Conservation (phyloP, 768 basidiomycete species). For the Lepiota brunneoincarnata region DNA sequence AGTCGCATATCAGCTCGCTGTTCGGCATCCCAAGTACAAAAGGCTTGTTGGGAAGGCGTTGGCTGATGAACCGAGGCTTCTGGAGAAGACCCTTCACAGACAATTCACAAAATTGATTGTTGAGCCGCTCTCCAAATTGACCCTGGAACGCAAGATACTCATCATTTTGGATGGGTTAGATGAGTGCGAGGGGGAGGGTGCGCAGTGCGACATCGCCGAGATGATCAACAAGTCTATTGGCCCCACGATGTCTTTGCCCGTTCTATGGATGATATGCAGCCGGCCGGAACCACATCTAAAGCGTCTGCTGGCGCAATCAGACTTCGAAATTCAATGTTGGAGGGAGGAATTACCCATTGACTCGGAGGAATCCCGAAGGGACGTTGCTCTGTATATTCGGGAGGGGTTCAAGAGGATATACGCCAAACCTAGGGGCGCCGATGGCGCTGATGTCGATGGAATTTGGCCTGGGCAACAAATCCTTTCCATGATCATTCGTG, state of each 20-base stretch:
- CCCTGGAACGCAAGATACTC: not conserved
- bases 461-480: constrained; percentile 11
- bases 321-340: not conserved
- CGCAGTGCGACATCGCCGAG: constrained; percentile 8
- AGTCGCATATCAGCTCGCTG: constrained; percentile 2
- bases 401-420: not conserved
- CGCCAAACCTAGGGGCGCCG: not conserved
- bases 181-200: constrained; percentile 10
- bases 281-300: constrained; percentile 10
- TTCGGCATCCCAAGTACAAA: not conserved
- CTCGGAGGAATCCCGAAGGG: not conserved
- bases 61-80: not conserved
- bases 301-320: no score
- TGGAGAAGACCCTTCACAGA: not conserved
- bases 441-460: not conserved
- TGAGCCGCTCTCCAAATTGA: not conserved
- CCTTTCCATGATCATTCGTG: not conserved
- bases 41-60: not conserved
- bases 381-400: not conserved
- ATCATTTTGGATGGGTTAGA: constrained; percentile 12
- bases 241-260: not conserved
- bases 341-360: not conserved
- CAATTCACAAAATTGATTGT: not conserved
- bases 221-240: constrained; percentile 1
- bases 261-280: constrained; percentile 11